Conservation (phyloP, 2,329 filamentous ascomycete genomes). For the Paecilomyces variotii region DNA sequence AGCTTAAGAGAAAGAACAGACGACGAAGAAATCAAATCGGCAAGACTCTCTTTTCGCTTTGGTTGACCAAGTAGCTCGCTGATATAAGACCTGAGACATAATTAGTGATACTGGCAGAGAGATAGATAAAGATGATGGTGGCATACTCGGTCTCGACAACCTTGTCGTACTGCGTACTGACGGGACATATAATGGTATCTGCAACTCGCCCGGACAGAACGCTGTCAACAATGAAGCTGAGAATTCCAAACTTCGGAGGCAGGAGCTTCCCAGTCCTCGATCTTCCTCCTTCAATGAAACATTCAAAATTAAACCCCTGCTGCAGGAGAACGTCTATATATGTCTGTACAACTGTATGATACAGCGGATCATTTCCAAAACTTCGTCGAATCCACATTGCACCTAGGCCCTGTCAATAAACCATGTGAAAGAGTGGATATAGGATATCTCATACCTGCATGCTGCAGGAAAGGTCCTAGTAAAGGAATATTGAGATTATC, state of each 20-base stretch:
- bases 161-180: slow-evolving; percentile 97
- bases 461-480: slow-evolving; percentile 81
- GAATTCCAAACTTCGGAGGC: slow-evolving; percentile 89
- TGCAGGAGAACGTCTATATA: slow-evolving; percentile 91
- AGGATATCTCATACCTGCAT: slow-evolving; percentile 54
- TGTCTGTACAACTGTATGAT: slow-evolving; percentile 85
- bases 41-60: slow-evolving; percentile 89
- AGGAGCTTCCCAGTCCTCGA: slow-evolving; percentile 90
- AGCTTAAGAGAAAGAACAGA: slow-evolving; percentile 83
- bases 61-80: slow-evolving; percentile 87
- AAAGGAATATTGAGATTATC: slow-evolving; percentile 95
- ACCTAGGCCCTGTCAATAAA: slow-evolving; percentile 34
- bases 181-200: slow-evolving; percentile 88
- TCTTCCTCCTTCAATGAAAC: slow-evolving; percentile 92
- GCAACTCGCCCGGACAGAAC: slow-evolving; percentile 79
- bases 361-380: slow-evolving; percentile 87
- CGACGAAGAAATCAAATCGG: slow-evolving; percentile 80
- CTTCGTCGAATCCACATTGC: slow-evolving; percentile 93
- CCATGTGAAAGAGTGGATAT: not conserved
- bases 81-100: slow-evolving; percentile 63
- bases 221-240: slow-evolving; percentile 86
- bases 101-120: slow-evolving; percentile 3
- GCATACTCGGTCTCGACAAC: slow-evolving; percentile 82
- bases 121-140: not conserved
- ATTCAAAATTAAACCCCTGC: slow-evolving; percentile 89